phyloP scores from a whole-genome alignment of 768 basidiomycete species.

The Termitomyces sp. region DNA sequence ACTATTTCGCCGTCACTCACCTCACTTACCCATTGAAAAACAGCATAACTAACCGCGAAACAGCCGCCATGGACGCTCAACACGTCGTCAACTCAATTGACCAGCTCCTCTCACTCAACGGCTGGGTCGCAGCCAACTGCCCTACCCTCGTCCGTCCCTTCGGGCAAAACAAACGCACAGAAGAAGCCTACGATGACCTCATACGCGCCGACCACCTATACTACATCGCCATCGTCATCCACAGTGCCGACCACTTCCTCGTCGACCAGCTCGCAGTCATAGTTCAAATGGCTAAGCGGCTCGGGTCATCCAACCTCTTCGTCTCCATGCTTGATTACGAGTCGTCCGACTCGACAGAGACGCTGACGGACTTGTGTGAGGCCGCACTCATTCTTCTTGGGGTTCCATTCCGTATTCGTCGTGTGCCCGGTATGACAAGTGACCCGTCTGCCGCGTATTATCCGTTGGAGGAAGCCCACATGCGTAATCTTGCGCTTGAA shows the following conservation, averaged over 20 bases:
- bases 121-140: conserved; percentile 96
- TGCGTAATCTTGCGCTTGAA: conserved; percentile 89
- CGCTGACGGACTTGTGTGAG: conserved; percentile 91
- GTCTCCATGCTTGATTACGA: conserved; percentile 98
- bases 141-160: conserved; percentile 94
- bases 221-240: conserved; percentile 92
- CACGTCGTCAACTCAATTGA: conserved; percentile 88
- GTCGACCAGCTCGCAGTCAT: conserved; percentile 98
- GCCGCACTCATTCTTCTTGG: conserved; percentile 92
- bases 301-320: conserved; percentile 88
- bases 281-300: conserved; percentile 88
- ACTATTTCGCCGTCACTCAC: conserved; percentile 1
- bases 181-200: conserved; percentile 89
- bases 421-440: conserved; percentile 91
- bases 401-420: conserved; percentile 87
- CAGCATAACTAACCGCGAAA: conserved; percentile 81
- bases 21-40: not conserved
- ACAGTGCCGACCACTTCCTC: conserved; percentile 98
- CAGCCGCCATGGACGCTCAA: conserved; percentile 87
- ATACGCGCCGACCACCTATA: conserved; percentile 82
- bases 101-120: conserved; percentile 91
- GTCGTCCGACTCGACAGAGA: conserved; percentile 93
- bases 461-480: conserved; percentile 92
- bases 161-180: conserved; percentile 75
- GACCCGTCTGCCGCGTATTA: conserved; percentile 91